phyloP scores from a whole-genome alignment of 73 alveolate species.

The Tetrahymena elliotti region DNA sequence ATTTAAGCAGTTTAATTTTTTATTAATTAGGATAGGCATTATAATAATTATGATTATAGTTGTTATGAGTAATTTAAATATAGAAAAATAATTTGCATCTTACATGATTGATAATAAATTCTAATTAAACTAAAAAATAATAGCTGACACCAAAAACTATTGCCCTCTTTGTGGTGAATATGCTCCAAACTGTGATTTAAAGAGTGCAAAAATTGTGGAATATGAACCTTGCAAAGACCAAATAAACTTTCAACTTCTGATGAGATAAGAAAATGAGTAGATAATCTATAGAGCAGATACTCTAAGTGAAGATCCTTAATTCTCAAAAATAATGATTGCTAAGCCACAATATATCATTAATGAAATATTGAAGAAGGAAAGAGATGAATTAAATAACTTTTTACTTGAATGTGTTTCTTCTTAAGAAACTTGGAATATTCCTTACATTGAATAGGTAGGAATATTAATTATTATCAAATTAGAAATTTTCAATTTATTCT shows the following conservation, averaged over 20 bases:
- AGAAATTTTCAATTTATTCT: not conserved
- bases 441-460: slow-evolving; percentile 1
- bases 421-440: not conserved
- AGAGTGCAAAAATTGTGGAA: slow-evolving; percentile 2
- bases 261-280: not conserved
- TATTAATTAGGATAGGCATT: not conserved
- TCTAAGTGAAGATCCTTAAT: not conserved
- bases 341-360: not conserved
- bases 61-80: not conserved
- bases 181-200: slow-evolving; percentile 4
- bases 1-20: not conserved
- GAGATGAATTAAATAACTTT: not conserved
- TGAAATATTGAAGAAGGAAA: not conserved
- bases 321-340: not conserved
- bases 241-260: not conserved
- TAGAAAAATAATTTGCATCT: no score
- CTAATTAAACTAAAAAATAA: not conserved
- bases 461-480: not conserved
- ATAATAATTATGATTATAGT: not conserved
- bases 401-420: not conserved
- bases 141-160: slow-evolving; percentile 16
- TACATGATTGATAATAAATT: not conserved
- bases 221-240: not conserved
- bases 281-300: not conserved
- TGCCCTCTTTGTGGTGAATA: slow-evolving; percentile 41